Evolutionary conservation across 805 yeast genomes (phyloP).

Genomic region (Wickerhamomyces rabaulensis): DNA sequence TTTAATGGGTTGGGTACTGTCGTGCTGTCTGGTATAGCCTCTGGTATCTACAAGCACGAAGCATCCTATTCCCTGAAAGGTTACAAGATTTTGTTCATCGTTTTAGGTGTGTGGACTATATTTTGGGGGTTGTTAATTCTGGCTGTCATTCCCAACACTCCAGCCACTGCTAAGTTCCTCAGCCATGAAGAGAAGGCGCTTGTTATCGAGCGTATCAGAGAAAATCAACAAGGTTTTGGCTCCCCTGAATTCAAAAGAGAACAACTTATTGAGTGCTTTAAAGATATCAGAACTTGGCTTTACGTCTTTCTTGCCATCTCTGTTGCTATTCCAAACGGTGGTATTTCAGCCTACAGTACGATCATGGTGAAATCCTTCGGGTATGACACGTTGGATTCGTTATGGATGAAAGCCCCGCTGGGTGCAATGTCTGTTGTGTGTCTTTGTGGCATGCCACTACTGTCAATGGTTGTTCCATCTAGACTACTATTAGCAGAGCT

Average conservation of each 20-base stretch:
- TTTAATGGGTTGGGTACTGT: slow-evolving; percentile 32
- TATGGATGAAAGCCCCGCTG: not conserved
- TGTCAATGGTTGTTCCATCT: not conserved
- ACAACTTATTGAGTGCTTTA: slow-evolving; percentile 23
- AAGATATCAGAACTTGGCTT: slow-evolving; percentile 30
- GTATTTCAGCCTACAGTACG: slow-evolving; percentile 36
- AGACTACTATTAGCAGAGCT: not conserved
- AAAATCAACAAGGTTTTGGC: slow-evolving; percentile 39
- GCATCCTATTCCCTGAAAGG: slow-evolving; percentile 31
- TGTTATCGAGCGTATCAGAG: slow-evolving; percentile 39
- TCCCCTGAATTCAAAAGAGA: slow-evolving; percentile 30
- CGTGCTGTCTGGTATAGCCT: slow-evolving; percentile 41
- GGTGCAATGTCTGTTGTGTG: slow-evolving; percentile 5
- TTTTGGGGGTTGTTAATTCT: slow-evolving; percentile 37
- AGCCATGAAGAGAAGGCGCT: slow-evolving; percentile 34
- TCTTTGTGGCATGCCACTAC: not conserved
- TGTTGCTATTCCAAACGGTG: slow-evolving; percentile 38
- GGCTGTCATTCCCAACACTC: slow-evolving; percentile 46
- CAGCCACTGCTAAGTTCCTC: slow-evolving; percentile 34
- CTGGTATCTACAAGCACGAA: slow-evolving; percentile 26
- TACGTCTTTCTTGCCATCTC: slow-evolving; percentile 27
- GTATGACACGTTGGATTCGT: not conserved
- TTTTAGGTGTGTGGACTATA: slow-evolving; percentile 51
- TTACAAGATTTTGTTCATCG: slow-evolving; percentile 50
- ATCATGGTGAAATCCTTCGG: slow-evolving; percentile 27